A percentile compares a stretch with the other conserved stretches of the same genome.
Conservation (phyloP, 495 filamentous ascomycete genomes). For the Letharia columbiana region DNA sequence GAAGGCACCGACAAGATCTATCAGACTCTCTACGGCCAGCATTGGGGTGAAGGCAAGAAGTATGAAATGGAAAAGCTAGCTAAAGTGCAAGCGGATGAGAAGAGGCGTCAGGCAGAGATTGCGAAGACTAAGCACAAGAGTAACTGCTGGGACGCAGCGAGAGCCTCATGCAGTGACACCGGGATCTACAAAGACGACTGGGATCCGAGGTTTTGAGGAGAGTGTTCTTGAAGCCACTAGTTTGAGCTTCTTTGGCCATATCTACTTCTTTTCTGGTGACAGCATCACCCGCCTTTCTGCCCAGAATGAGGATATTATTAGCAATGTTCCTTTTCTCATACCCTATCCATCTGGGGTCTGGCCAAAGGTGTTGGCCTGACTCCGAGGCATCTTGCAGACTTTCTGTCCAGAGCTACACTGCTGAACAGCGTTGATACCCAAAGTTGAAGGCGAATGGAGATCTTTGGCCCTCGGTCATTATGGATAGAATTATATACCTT, state of each 20-base stretch:
- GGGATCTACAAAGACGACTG: conserved; percentile 39
- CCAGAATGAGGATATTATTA: not conserved
- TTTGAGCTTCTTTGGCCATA: not conserved
- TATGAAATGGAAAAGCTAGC: conserved; percentile 33
- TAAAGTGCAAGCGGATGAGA: conserved; percentile 27
- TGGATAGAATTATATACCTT: not conserved
- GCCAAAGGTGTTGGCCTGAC: not conserved
- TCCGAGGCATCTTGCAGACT: not conserved
- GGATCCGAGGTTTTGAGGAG: conserved; percentile 24
- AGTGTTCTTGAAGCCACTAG: not conserved
- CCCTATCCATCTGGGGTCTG: not conserved
- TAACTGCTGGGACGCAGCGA: conserved; percentile 22
- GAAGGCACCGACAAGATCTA: conserved; percentile 45
- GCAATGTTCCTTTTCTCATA: not conserved
- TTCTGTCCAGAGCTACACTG: not conserved
- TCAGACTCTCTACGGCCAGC: conserved; percentile 36
- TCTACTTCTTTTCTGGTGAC: not conserved
- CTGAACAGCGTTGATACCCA: not conserved
- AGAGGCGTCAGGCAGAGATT: conserved; percentile 28
- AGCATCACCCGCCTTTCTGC: not conserved
- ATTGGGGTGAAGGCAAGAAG: conserved; percentile 34
- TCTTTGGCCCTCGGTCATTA: not conserved
- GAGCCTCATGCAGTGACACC: conserved; percentile 32
- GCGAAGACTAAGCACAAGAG: conserved; percentile 33
- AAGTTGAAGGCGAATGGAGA: not conserved